Evolutionary conservation across 2,329 filamentous ascomycete genomes (phyloP).

Genomic region (Herpotrichia juniperi): DNA sequence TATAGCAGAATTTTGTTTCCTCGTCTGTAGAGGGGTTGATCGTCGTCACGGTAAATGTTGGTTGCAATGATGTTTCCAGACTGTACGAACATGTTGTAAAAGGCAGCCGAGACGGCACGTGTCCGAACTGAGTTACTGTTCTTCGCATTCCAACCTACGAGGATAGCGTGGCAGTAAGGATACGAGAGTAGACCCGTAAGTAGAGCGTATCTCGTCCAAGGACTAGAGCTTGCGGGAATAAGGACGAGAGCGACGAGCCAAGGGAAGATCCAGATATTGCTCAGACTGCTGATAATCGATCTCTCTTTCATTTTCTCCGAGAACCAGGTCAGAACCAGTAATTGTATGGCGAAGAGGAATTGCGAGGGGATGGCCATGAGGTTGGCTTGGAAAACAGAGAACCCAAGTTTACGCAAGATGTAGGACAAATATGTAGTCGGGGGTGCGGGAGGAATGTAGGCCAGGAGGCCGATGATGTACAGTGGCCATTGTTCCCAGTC

Average conservation of each 20-base stretch:
- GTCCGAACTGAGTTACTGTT: constrained; percentile 49
- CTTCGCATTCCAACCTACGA: constrained; percentile 47
- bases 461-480: constrained; percentile 52
- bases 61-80: constrained; percentile 53
- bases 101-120: constrained; percentile 47
- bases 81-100: constrained; percentile 55
- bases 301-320: constrained; percentile 56
- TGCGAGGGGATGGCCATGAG: constrained; percentile 63
- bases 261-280: constrained; percentile 66
- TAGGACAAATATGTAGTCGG: constrained; percentile 56
- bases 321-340: constrained; percentile 53
- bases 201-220: constrained; percentile 60
- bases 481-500: constrained; percentile 43
- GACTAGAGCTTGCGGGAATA: constrained; percentile 51
- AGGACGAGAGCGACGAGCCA: constrained; percentile 60
- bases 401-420: constrained; percentile 64
- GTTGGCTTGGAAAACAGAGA: constrained; percentile 67
- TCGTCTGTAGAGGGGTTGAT: constrained; percentile 32
- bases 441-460: constrained; percentile 31
- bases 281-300: constrained; percentile 55
- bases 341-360: constrained; percentile 46
- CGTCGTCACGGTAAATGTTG: constrained; percentile 54
- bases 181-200: constrained; percentile 59
- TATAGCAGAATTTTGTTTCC: constrained; percentile 47
- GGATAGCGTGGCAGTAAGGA: constrained; percentile 57